Base-by-base conservation (phyloP, 148 eudicot species). In the Fagopyrum homotropicum region DNA sequence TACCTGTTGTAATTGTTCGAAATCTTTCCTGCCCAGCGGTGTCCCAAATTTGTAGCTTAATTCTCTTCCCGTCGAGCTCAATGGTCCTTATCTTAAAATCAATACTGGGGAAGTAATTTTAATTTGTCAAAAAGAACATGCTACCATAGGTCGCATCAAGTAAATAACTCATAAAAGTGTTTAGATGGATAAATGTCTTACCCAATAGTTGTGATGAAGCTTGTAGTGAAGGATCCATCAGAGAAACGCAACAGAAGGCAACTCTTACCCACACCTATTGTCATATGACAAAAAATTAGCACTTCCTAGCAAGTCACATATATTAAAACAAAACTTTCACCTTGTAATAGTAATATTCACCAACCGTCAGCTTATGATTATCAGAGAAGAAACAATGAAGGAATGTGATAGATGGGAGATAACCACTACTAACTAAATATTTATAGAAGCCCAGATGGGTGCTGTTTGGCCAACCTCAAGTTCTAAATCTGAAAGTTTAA, bases 161-260 rank as follows among this genome's bases (percentile, higher is more conserved):
- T 69, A 69, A 4, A 69, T 19, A 69, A 46, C 47, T 43, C 3
- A 43, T 15, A 44, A 10, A 46, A 43, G 22, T 45, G 9, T 69
- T 69, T 45, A 69, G 43, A 26, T 64, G 26, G 19, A 46, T 15
- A 40, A 44, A 43, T 14, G 73, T 43, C 22, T 69, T 72, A 80
- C 82, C 82, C 82, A 74, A 80, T 80, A 35, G 82, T 80, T 69
- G 82, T 80, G 50, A 80, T 80, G 64, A 80, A 80, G n/a, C 82
- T 80, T 45, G 82, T 80, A 47, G 82, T 80, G 22, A 80, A 80
- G 14, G 82, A 80, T 40, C 72, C 82, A 66, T 80, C 82, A 50
- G 80, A 80, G 76, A 80, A 80, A 68, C 82, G 82, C 79, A 80
- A 56, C 12, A 80, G 77, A 57, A 80, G 77, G 82, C 82, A 80